Evolutionary conservation across 345 rosid species (phyloP).

Genomic region (Salix suchowensis): DNA sequence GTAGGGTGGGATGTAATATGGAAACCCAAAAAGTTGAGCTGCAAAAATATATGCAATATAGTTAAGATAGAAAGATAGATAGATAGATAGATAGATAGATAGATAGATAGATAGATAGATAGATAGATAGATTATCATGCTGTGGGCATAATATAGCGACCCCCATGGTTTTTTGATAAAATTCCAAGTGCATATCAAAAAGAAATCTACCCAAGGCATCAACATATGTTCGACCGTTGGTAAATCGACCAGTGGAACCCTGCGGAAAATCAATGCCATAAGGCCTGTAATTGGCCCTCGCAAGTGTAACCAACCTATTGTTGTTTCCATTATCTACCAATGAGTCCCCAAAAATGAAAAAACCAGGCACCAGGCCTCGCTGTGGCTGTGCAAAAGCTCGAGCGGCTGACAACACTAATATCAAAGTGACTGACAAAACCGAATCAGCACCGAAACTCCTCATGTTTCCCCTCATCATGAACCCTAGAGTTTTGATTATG

Average conservation of each 20-base stretch:
- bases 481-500: not conserved
- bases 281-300: constrained; percentile 30
- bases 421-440: constrained; percentile 17
- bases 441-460: not conserved
- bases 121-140: not conserved
- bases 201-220: constrained; percentile 18
- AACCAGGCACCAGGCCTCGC: constrained; percentile 17
- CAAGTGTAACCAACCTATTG: constrained; percentile 22
- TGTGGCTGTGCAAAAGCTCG: constrained; percentile 23
- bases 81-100: no score
- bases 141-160: not conserved
- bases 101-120: no score
- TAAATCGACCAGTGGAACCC: constrained; percentile 23
- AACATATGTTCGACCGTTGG: constrained; percentile 30
- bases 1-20: constrained; percentile 18
- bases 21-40: constrained; percentile 30
- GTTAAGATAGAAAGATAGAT: no score
- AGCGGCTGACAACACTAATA: constrained; percentile 16
- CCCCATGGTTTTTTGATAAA: no score
- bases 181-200: not conserved
- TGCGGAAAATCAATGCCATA: constrained; percentile 26
- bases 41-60: not conserved
- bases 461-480: not conserved
- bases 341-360: constrained; percentile 28
- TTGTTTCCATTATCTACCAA: constrained; percentile 29